phyloP scores from a whole-genome alignment of 441 rosid genomes.

The Mallotus repandus region DNA sequence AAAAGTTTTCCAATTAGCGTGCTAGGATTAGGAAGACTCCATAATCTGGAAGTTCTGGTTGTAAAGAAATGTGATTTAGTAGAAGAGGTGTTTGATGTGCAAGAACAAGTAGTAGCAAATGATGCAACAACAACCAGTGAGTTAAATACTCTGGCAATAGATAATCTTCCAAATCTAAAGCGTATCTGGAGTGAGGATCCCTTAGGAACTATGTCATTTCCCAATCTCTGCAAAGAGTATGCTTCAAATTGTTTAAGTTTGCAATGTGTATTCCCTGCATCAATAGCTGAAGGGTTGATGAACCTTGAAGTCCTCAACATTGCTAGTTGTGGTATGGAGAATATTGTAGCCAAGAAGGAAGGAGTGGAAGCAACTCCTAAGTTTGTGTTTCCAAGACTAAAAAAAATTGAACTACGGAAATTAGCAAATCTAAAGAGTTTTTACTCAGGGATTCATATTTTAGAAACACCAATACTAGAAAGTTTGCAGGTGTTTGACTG shows the following conservation, averaged over 20 bases:
- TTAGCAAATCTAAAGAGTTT: constrained; percentile 1
- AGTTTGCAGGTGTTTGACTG: background rate
- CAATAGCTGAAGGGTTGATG: constrained; percentile 8
- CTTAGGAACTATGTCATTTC: constrained; percentile 9
- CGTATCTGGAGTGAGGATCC: constrained; percentile 26
- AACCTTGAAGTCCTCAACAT: too few species aligned
- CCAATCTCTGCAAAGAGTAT: constrained; percentile 4
- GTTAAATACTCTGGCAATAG: background rate
- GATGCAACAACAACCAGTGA: background rate
- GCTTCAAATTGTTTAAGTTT: constrained; percentile 12
- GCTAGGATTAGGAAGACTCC: background rate
- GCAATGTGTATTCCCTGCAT: constrained; percentile 24
- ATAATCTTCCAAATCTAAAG: constrained; percentile 24
- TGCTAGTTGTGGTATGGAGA: constrained; percentile 27
- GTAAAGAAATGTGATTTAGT: constrained; percentile 16
- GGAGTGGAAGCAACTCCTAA: background rate
- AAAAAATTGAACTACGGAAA: background rate
- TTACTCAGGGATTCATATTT: constrained; percentile 17
- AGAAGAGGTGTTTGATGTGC: constrained; percentile 21
- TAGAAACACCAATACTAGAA: constrained; percentile 11
- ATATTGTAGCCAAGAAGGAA: constrained; percentile 15
- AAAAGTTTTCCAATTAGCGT: constrained; percentile 11
- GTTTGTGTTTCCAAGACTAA: constrained; percentile 23
- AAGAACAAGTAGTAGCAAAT: background rate
- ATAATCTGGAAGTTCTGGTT: background rate